phyloP scores from a whole-genome alignment of 305 asterid genomes.

The Ruellia speciosa region DNA sequence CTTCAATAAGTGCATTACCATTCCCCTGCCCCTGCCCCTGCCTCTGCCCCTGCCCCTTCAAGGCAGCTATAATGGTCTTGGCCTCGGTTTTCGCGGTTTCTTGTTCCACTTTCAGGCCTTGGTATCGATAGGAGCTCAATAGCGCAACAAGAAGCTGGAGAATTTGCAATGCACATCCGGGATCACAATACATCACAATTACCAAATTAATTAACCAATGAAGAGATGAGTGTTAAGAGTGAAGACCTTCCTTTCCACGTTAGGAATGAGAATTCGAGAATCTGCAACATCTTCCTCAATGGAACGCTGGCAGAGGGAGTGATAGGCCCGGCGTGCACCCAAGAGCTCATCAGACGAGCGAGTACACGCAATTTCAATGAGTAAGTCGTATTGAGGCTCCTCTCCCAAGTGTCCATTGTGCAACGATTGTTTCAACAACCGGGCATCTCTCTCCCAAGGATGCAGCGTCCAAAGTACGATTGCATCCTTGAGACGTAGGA shows the following conservation, averaged over 20 bases:
- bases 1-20: no score
- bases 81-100: slow-evolving; percentile 68
- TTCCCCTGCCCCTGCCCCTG: slow-evolving; percentile 14
- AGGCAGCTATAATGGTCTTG: slow-evolving; percentile 30
- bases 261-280: slow-evolving; percentile 27
- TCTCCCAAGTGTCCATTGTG: slow-evolving; percentile 17
- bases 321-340: slow-evolving; percentile 80
- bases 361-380: slow-evolving; percentile 66
- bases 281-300: slow-evolving; percentile 68
- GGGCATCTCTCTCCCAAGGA: slow-evolving; percentile 90
- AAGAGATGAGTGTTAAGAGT: no score
- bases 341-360: slow-evolving; percentile 60
- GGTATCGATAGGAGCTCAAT: slow-evolving; percentile 65
- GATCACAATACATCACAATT: no score
- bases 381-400: slow-evolving; percentile 34
- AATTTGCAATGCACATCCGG: neutral
- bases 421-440: slow-evolving; percentile 45
- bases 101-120: slow-evolving; percentile 52
- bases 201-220: no score
- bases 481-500: slow-evolving; percentile 80
- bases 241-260: slow-evolving; percentile 41
- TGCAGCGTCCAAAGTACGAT: slow-evolving; percentile 78
- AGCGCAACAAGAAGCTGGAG: slow-evolving; percentile 66
- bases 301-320: slow-evolving; percentile 65
- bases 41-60: slow-evolving; percentile 36